These are phyloP conservation scores for Wickerhamiella occidentalis DNA, from an alignment of 805 yeast genomes.

Conservation along the genomic window DNA sequence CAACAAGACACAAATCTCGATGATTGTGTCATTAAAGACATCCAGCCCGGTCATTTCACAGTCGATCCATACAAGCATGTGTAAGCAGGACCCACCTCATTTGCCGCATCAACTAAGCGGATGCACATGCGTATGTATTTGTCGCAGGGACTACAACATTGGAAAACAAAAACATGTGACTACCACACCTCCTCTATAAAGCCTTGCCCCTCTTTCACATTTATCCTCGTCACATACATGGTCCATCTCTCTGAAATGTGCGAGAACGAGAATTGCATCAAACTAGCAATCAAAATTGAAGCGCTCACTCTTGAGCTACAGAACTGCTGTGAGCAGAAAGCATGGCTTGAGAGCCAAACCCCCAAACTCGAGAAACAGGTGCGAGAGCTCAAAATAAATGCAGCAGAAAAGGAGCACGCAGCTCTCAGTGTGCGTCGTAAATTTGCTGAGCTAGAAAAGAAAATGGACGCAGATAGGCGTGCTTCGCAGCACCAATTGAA, in stretches of 20 bases:
- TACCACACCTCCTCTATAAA: too few species aligned
- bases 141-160: too few species aligned
- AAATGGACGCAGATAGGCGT: background rate
- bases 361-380: background rate
- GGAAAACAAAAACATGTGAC: too few species aligned
- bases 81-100: background rate
- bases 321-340: background rate
- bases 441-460: background rate
- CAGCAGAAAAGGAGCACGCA: background rate
- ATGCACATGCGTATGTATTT: background rate
- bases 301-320: background rate
- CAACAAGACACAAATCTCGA: slow-evolving; percentile 81
- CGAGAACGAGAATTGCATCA: background rate
- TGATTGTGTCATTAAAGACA: slow-evolving; percentile 64
- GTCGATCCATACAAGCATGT: slow-evolving; percentile 74
- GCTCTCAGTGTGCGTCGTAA: background rate
- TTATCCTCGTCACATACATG: too few species aligned
- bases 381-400: background rate
- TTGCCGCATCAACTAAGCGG: background rate
- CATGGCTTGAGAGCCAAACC: background rate
- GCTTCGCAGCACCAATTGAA: background rate
- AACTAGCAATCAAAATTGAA: background rate
- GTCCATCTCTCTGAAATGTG: too few species aligned
- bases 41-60: slow-evolving; percentile 98
- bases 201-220: too few species aligned